Percentiles rank a stretch among this genome's conserved stretches.
Evolutionary conservation across 345 rosid species (phyloP).

Genomic region (Moricandia arvensis): DNA sequence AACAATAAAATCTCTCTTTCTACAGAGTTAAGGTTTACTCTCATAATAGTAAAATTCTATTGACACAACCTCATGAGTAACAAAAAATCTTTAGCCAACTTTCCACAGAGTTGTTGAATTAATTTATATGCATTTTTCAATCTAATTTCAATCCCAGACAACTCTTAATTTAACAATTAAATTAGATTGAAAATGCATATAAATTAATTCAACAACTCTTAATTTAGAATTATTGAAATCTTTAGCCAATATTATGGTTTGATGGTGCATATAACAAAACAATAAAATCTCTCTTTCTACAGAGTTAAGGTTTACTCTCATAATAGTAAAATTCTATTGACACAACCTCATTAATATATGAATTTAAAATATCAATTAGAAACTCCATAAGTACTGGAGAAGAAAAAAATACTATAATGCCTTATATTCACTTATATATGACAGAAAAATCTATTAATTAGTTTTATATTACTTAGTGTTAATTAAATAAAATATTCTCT

Average conservation of each 20-base stretch:
- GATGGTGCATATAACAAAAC: neutral
- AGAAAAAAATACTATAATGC: no score
- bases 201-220: neutral
- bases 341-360: neutral
- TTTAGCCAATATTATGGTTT: neutral
- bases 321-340: neutral
- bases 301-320: neutral
- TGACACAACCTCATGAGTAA: neutral
- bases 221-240: neutral
- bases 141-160: no score
- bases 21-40: neutral
- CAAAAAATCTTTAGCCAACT: no score
- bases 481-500: no score
- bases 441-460: no score
- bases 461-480: no score
- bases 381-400: no score
- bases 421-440: no score
- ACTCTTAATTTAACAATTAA: neutral
- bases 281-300: neutral
- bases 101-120: no score
- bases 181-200: neutral
- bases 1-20: neutral
- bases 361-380: no score
- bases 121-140: no score
- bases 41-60: neutral